Base-by-base conservation (phyloP, 352 stramenopile species). In the Aphanomyces astaci region DNA sequence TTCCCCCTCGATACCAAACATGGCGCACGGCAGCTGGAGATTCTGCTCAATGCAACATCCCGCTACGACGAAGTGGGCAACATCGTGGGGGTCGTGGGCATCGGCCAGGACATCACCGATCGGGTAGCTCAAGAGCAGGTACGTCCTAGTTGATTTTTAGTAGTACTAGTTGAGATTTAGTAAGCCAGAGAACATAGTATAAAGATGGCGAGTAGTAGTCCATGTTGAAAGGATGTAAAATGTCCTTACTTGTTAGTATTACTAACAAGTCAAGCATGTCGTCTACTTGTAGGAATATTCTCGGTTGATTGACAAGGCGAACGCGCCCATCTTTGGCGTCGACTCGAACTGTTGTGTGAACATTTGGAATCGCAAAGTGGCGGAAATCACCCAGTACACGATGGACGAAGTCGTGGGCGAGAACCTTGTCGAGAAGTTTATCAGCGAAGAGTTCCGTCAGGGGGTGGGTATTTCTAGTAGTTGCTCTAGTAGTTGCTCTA, bases 291-390 rank as follows among this genome's bases (percentile, higher is more conserved):
- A 94, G 67, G 86, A 96, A 43, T 94, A 95, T 64, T 76, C 75
- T 1, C 77, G 87, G 3, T 60, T 97, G 22, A 95, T 97, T 65
- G 90, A 97, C 52, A 96, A 84, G 3, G 88, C 90, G 0, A 96
- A 97, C 54, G 85, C 88, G 0, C 87, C 89, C 22, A 96, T 96
- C 51, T 96, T 97, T 54, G 90, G 88, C 33, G 85, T 96, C 17
- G 86, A 96, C 63, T 72, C 75, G 30, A 75, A 95, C 39, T 85
- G 87, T 3, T 71, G 72, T 22, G 87, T 96, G 7, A 94, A 93
- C 56, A 95, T 95, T 66, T 96, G 87, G 87, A 96, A 98, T 72
- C 84, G 96, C 51, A 97, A 96, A 69, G 88, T 89, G 9, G 84
- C 83, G 9, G 84, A 94, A 27, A 92, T 94, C 63, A 97, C 91